Percentiles rank a stretch among this genome's conserved stretches.
phyloP scores from a whole-genome alignment of 352 stramenopile genomes.

The Phytophthora sojae region DNA sequence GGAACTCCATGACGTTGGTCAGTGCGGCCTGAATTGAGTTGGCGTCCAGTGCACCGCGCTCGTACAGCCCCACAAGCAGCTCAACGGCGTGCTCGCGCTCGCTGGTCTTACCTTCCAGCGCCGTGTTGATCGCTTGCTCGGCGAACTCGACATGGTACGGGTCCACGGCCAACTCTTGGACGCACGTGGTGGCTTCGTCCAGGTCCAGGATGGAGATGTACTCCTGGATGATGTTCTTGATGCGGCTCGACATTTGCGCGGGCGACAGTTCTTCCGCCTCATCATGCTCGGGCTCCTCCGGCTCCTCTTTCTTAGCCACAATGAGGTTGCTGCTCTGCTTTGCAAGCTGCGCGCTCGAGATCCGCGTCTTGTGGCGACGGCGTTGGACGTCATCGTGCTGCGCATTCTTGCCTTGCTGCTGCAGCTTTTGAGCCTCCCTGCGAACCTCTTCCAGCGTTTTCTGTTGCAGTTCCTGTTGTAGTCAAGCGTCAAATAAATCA shows the following conservation, averaged over 20 bases:
- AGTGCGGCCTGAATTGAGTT: conserved; percentile 79
- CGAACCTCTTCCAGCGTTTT: conserved; percentile 89
- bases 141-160: conserved; percentile 69
- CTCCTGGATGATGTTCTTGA: conserved; percentile 90
- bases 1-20: conserved; percentile 77
- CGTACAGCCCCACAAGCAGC: conserved; percentile 83
- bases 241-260: conserved; percentile 67
- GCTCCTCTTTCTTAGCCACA: conserved; percentile 58
- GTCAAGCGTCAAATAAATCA: neutral
- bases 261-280: conserved; percentile 38
- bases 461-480: conserved; percentile 80
- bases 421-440: conserved; percentile 81
- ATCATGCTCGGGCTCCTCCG: conserved; percentile 34
- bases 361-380: conserved; percentile 78
- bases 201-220: conserved; percentile 83
- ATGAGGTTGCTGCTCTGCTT: conserved; percentile 85
- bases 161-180: conserved; percentile 68
- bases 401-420: conserved; percentile 88
- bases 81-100: conserved; percentile 77
- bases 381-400: conserved; percentile 84
- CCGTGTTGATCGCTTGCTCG: conserved; percentile 74
- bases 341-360: conserved; percentile 82
- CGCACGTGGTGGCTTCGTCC: conserved; percentile 75
- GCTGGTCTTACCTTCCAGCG: conserved; percentile 76
- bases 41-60: conserved; percentile 65